A percentile compares a stretch with the other conserved stretches of the same genome.
phyloP scores from a whole-genome alignment of 148 eudicot genomes.

The Cornus suecica region DNA sequence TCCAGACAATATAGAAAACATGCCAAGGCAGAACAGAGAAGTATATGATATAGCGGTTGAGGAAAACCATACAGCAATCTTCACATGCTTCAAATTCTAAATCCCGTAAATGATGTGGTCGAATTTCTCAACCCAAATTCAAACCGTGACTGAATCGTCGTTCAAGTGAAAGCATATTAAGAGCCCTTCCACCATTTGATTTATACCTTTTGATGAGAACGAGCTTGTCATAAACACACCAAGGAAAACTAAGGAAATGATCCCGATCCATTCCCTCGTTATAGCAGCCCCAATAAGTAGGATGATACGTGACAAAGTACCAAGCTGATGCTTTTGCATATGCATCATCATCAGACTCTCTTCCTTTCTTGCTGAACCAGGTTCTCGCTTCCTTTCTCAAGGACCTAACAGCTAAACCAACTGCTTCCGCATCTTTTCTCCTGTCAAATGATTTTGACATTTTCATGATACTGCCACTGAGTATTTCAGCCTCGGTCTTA shows the following conservation, averaged over 20 bases:
- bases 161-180: neutral
- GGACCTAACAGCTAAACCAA: constrained; percentile 22
- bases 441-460: constrained; percentile 41
- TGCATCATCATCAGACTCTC: constrained; percentile 5
- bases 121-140: neutral
- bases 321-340: neutral
- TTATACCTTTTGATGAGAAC: neutral
- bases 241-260: neutral
- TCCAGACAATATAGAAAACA: too few species aligned
- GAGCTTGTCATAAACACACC: neutral
- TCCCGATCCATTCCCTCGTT: neutral
- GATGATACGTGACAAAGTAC: neutral
- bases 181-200: neutral
- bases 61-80: neutral
- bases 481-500: constrained; percentile 48
- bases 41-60: too few species aligned
- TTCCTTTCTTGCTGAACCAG: constrained; percentile 7
- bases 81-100: neutral
- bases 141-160: too few species aligned
- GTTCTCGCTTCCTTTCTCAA: constrained; percentile 24
- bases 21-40: too few species aligned
- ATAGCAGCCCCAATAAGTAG: neutral
- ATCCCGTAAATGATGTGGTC: neutral
- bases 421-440: constrained; percentile 21
- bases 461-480: constrained; percentile 44